Base-by-base conservation (phyloP, 306 rosid species). In the Medicago lupulina region DNA sequence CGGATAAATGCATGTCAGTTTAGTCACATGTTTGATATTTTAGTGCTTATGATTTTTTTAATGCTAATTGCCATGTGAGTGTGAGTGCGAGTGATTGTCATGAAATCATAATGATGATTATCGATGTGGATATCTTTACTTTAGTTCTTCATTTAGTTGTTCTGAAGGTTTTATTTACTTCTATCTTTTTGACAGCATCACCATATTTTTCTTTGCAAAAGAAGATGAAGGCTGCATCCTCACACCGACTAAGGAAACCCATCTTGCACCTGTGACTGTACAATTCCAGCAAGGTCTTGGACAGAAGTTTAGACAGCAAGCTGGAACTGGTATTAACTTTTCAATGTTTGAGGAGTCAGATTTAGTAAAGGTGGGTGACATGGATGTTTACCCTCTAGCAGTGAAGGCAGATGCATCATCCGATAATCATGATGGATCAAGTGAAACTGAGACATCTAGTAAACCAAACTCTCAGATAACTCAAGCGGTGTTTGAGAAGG, bases 281-380 rank as follows among this genome's bases (percentile, higher is more conserved):
- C 84, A 84, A 74, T 96, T 96, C 78, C 81, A 85, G 78, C 89
- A 90, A 82, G 98, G 98, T 72, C 87, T 96, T n/a, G 98, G 97
- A 73, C 99, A 96, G 90, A 89, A 85, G 88, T 96, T 90, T 90
- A 87, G 84, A 57, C 99, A 92, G 70, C 86, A 92, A 23, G 71
- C 83, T 16, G 98, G 98, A 81, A 85, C 97, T 18, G 98, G 98
- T 62, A 89, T 96, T 14, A 84, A 92, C 39, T 85, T 90, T 79
- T 89, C 93, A 12, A 49, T 63, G 70, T 88, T 89, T 79, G 98
- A 86, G 62, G 98, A 89, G 76, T 70, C 96, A 0, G 98, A 92
- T 55, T 78, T 96, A 67, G 36, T 83, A 71, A 88, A 85, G 79
- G 88, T 82, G 44, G 87, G 82, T 15, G 91, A 86, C 71, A 69